Evolutionary conservation across 495 filamentous ascomycete genomes (phyloP).

Genomic region (Hypoxylon cercidicola): DNA sequence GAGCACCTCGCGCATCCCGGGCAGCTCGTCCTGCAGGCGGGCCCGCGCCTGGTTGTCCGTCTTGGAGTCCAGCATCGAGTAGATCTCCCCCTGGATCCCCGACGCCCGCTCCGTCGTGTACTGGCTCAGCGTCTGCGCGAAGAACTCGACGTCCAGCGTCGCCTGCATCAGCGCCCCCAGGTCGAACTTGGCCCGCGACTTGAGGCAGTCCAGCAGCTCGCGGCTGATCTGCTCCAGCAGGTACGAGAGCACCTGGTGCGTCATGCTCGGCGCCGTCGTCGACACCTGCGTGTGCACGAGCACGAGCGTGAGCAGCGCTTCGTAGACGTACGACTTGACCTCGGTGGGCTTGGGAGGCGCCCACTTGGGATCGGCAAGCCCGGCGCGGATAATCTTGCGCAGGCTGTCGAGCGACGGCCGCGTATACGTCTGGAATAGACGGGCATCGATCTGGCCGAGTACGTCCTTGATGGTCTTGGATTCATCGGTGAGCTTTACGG

Average conservation of each 20-base stretch:
- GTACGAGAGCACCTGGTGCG: constrained; percentile 77
- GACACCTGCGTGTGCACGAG: constrained; percentile 91
- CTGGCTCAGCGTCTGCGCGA: constrained; percentile 87
- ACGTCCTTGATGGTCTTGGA: constrained; percentile 89
- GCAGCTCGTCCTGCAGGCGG: constrained; percentile 83
- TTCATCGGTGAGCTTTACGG: constrained; percentile 90
- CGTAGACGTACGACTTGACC: constrained; percentile 89
- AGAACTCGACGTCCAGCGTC: constrained; percentile 95
- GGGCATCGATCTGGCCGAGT: constrained; percentile 85
- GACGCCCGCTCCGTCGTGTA: constrained; percentile 87
- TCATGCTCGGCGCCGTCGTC: constrained; percentile 78
- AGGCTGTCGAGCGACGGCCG: constrained; percentile 72
- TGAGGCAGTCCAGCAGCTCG: constrained; percentile 77
- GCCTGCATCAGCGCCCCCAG: constrained; percentile 93
- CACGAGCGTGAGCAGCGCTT: constrained; percentile 81
- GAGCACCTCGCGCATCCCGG: constrained; percentile 84
- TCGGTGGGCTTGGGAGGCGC: constrained; percentile 71
- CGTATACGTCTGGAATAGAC: constrained; percentile 91
- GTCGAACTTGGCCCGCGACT: constrained; percentile 70
- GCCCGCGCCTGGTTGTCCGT: constrained; percentile 86
- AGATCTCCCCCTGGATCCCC: constrained; percentile 84
- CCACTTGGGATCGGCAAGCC: constrained; percentile 78
- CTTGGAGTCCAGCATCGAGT: constrained; percentile 84
- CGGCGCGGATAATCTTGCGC: constrained; percentile 71
- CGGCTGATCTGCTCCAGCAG: constrained; percentile 79